Evolutionary conservation across 1,284 basidiomycete species (phyloP).

Genomic region (Heterobasidion annosum): DNA sequence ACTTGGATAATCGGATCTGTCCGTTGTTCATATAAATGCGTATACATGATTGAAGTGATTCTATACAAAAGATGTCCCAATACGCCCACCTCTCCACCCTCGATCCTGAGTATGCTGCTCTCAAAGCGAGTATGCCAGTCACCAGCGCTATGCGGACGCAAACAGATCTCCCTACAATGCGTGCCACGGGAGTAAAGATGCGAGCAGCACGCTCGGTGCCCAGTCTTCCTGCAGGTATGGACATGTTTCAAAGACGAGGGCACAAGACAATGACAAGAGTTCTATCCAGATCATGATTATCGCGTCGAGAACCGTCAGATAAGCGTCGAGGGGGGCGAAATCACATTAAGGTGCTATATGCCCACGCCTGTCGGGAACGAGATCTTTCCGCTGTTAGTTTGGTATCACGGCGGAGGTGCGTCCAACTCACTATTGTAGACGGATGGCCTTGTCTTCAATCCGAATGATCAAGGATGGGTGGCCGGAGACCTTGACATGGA

Average conservation of each 20-base stretch:
- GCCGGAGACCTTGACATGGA: constrained; percentile 12
- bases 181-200: not conserved
- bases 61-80: not conserved
- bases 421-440: not conserved
- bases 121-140: not conserved
- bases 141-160: not conserved
- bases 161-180: not conserved
- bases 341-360: not conserved
- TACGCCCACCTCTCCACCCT: constrained; percentile 1
- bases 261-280: not conserved
- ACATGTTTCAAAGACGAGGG: not conserved
- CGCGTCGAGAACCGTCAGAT: constrained; percentile 4
- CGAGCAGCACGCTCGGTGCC: not conserved
- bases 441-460: not conserved
- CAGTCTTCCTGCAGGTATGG: not conserved
- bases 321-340: not conserved
- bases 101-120: constrained; percentile 4
- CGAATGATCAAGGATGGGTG: constrained; percentile 3
- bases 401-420: constrained; percentile 10
- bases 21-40: too few relatives aligned
- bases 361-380: too few relatives aligned
- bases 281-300: constrained; percentile 3
- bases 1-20: too few relatives aligned
- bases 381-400: constrained; percentile 7
- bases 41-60: too few relatives aligned